Evolutionary conservation across 2,329 filamentous ascomycete genomes (phyloP).

Genomic region (Cryphonectria carpinicola): DNA sequence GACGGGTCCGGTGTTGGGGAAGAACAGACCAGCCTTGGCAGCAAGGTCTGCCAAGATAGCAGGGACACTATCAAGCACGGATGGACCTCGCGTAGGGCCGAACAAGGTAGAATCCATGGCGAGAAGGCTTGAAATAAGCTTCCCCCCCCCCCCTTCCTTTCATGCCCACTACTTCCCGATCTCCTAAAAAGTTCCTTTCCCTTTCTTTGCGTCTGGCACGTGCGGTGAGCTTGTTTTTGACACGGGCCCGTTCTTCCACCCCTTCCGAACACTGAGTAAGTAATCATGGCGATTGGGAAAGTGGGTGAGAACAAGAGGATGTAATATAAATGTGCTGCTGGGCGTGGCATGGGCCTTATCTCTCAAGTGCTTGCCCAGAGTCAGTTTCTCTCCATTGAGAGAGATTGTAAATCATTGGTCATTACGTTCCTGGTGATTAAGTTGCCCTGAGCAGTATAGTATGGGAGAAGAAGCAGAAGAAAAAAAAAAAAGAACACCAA

Average conservation of each 20-base stretch:
- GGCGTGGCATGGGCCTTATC: too few relatives aligned
- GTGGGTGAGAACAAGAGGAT: too few relatives aligned
- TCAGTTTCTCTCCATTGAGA: not conserved
- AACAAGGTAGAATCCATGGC: not conserved
- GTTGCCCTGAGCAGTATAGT: not conserved
- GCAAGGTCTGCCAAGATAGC: not conserved
- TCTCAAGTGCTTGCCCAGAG: too few relatives aligned
- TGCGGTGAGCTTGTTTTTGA: not conserved
- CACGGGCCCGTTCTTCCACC: too few relatives aligned
- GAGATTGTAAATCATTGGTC: not conserved
- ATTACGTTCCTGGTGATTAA: not conserved
- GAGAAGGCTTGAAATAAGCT: not conserved
- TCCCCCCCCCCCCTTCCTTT: not conserved
- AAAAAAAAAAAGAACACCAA: not conserved
- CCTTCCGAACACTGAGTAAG: too few relatives aligned
- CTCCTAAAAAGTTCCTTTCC: not conserved
- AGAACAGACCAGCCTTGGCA: not conserved
- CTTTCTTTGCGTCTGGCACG: not conserved
- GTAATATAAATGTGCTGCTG: too few relatives aligned
- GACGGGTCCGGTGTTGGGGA: constrained; percentile 1
- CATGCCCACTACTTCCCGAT: not conserved
- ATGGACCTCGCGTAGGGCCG: not conserved
- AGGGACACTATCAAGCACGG: not conserved
- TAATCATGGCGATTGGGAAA: too few relatives aligned
- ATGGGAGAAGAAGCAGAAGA: not conserved